phyloP scores from a whole-genome alignment of 768 basidiomycete genomes.

The Trametes gibbosa region DNA sequence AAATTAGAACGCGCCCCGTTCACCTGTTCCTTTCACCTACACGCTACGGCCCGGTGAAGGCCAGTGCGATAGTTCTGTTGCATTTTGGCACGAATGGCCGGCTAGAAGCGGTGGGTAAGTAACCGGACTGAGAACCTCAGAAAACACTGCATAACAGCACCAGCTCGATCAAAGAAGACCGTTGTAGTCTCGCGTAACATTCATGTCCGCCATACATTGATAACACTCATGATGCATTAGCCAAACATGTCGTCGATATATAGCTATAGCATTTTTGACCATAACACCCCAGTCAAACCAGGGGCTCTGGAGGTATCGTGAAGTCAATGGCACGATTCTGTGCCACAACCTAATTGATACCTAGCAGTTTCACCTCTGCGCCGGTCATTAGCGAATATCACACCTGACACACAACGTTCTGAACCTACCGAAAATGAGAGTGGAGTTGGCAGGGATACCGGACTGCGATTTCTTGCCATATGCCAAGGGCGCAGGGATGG shows the following conservation, averaged over 20 bases:
- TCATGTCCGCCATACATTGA: background rate
- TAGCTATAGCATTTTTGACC: slow-evolving; percentile 2
- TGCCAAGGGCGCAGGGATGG: slow-evolving; percentile 65
- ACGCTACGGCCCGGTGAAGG: too few relatives aligned
- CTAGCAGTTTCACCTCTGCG: slow-evolving; percentile 69
- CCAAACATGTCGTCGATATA: background rate
- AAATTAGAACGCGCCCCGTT: background rate
- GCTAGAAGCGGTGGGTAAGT: too few relatives aligned
- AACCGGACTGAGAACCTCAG: too few relatives aligned
- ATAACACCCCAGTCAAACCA: background rate
- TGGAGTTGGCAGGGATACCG: slow-evolving; percentile 77
- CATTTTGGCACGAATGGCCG: too few relatives aligned
- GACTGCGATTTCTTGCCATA: slow-evolving; percentile 65
- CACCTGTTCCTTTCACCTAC: background rate
- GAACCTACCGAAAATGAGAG: slow-evolving; percentile 73
- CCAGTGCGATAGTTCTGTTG: too few relatives aligned
- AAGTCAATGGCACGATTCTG: background rate
- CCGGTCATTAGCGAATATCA: slow-evolving; percentile 1
- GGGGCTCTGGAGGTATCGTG: background rate
- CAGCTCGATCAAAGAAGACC: too few relatives aligned
- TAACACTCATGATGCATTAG: slow-evolving; percentile 8
- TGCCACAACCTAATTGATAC: slow-evolving; percentile 49
- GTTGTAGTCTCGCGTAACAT: too few relatives aligned
- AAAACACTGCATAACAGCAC: too few relatives aligned
- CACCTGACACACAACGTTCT: background rate